Evolutionary conservation across 176 grass and related monocot species (phyloP).

Genomic region (Zoysia japonica): DNA sequence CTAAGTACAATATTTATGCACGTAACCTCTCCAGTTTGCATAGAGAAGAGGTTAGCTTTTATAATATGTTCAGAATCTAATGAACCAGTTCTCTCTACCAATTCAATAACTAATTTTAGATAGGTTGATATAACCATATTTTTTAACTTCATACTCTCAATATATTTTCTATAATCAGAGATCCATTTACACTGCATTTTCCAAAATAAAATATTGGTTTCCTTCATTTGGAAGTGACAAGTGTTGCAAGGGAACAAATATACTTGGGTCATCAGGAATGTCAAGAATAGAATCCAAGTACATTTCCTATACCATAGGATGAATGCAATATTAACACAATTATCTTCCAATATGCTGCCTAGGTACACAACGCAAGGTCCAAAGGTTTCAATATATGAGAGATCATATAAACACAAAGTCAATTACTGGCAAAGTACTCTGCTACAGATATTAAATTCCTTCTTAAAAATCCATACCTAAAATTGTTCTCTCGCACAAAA

Average conservation of each 20-base stretch:
- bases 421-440: slow-evolving; percentile 11
- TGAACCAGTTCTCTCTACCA: not conserved
- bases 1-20: slow-evolving; percentile 8
- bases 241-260: slow-evolving; percentile 32
- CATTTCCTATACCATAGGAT: not conserved
- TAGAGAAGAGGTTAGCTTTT: slow-evolving; percentile 7
- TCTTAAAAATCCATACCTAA: slow-evolving; percentile 13
- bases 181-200: not conserved
- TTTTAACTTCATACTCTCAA: not conserved
- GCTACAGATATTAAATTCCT: slow-evolving; percentile 12
- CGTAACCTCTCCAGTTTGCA: not conserved
- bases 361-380: not conserved
- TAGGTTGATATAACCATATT: slow-evolving; percentile 2
- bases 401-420: slow-evolving; percentile 27
- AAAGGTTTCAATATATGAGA: slow-evolving; percentile 10
- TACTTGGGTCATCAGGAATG: slow-evolving; percentile 19
- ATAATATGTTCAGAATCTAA: not conserved
- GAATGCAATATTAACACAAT: slow-evolving; percentile 31
- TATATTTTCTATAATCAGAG: slow-evolving; percentile 4
- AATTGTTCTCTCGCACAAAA: not conserved
- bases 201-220: slow-evolving; percentile 10
- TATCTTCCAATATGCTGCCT: slow-evolving; percentile 25
- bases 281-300: slow-evolving; percentile 49
- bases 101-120: not conserved
- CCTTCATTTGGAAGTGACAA: slow-evolving; percentile 31